These are phyloP conservation scores for Yamadazyma spencermartinsiae DNA, from an alignment of 1,139 yeast species.

Conservation along the genomic window DNA sequence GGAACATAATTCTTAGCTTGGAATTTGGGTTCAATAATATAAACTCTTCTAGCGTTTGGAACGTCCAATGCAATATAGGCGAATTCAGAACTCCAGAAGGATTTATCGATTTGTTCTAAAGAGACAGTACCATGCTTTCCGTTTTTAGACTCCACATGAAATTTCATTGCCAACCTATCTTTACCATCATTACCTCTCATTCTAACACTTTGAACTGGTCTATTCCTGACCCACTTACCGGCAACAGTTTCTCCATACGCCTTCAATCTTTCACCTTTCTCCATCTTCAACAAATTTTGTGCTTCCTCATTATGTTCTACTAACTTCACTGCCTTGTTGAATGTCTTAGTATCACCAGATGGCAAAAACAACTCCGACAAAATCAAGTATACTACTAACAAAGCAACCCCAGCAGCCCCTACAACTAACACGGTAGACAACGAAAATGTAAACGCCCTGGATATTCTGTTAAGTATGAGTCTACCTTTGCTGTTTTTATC, in stretches of 20 bases:
- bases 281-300: constrained; percentile 55
- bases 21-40: constrained; percentile 66
- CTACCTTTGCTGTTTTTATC: constrained; percentile 46
- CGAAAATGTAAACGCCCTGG: constrained; percentile 61
- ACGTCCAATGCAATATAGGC: constrained; percentile 76
- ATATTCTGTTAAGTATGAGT: constrained; percentile 38
- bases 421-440: constrained; percentile 60
- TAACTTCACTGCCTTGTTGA: constrained; percentile 79
- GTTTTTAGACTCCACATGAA: constrained; percentile 71
- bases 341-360: constrained; percentile 86
- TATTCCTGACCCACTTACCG: constrained; percentile 80
- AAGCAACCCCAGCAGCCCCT: constrained; percentile 66
- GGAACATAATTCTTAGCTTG: constrained; percentile 39
- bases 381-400: constrained; percentile 74
- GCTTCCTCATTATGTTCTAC: constrained; percentile 68
- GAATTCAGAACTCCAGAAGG: constrained; percentile 69
- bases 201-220: constrained; percentile 69
- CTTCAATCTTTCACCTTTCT: constrained; percentile 60
- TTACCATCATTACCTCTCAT: constrained; percentile 67
- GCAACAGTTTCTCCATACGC: constrained; percentile 75
- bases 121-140: constrained; percentile 65
- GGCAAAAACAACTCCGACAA: constrained; percentile 81
- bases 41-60: constrained; percentile 66
- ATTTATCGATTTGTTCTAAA: constrained; percentile 72
- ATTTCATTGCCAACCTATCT: constrained; percentile 80